Conservation (phyloP, 306 rosid species). For the Vicia sativa region DNA sequence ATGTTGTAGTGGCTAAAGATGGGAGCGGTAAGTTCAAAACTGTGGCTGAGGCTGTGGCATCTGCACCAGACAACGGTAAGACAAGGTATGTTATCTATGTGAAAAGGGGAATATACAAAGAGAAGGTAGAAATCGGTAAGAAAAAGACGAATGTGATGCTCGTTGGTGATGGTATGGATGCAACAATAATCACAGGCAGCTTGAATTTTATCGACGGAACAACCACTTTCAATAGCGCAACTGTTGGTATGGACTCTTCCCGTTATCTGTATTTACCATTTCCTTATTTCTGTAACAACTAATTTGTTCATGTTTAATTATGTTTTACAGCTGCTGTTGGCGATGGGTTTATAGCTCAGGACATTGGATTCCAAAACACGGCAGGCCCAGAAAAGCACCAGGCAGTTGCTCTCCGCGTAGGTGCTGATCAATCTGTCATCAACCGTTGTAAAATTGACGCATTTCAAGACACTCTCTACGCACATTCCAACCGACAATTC, state of each 20-base stretch:
- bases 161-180: slow-evolving; percentile 70
- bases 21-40: slow-evolving; percentile 73
- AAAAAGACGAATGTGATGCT: slow-evolving; percentile 65
- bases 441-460: slow-evolving; percentile 72
- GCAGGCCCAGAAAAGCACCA: slow-evolving; percentile 79
- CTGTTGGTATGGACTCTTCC: slow-evolving; percentile 52
- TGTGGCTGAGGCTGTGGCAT: slow-evolving; percentile 60
- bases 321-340: slow-evolving; percentile 65
- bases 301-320: neutral
- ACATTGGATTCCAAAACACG: slow-evolving; percentile 63
- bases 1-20: slow-evolving; percentile 72
- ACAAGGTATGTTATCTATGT: slow-evolving; percentile 63
- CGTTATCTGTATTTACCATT: neutral
- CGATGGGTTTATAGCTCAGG: slow-evolving; percentile 76
- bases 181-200: slow-evolving; percentile 63
- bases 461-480: slow-evolving; percentile 73
- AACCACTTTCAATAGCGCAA: slow-evolving; percentile 59
- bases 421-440: slow-evolving; percentile 63
- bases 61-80: slow-evolving; percentile 55
- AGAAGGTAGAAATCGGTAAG: slow-evolving; percentile 57
- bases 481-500: slow-evolving; percentile 70
- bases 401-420: slow-evolving; percentile 71
- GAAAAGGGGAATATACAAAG: slow-evolving; percentile 62
- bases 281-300: neutral
- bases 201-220: slow-evolving; percentile 61